Conservation (phyloP, 1,284 basidiomycete species). For the Kwoniella shivajii region DNA sequence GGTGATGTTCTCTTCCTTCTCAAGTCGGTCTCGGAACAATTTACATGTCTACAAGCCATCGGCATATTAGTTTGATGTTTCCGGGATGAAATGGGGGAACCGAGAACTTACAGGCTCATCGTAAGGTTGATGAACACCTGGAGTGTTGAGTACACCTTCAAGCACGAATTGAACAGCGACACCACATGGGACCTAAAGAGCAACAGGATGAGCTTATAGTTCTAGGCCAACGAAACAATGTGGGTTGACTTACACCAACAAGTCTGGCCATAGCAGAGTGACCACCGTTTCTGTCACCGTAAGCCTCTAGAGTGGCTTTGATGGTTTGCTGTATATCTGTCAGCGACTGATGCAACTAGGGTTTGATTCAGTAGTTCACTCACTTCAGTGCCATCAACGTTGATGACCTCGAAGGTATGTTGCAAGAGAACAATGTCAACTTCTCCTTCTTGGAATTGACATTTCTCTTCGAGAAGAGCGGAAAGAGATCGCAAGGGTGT, state of each 20-base stretch:
- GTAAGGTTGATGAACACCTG: conserved; percentile 88
- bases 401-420: conserved; percentile 92
- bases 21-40: conserved; percentile 72
- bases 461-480: conserved; percentile 83
- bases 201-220: not conserved
- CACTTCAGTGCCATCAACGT: conserved; percentile 75
- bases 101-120: conserved; percentile 64
- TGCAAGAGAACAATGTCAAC: conserved; percentile 96
- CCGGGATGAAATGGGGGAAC: not conserved
- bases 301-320: conserved; percentile 90
- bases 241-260: conserved; percentile 63
- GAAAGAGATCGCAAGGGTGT: conserved; percentile 95
- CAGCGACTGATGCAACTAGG: not conserved
- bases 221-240: not conserved
- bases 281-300: conserved; percentile 75
- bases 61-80: not conserved
- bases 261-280: conserved; percentile 91
- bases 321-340: conserved; percentile 67
- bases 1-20: conserved; percentile 75
- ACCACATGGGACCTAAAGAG: conserved; percentile 74
- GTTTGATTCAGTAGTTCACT: conserved; percentile 26
- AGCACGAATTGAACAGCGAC: conserved; percentile 82
- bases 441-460: conserved; percentile 88
- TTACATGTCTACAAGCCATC: conserved; percentile 64
- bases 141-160: conserved; percentile 68